These are phyloP conservation scores for Cystobasidium ongulense DNA, from an alignment of 768 basidiomycete species.

Conservation along the genomic window DNA sequence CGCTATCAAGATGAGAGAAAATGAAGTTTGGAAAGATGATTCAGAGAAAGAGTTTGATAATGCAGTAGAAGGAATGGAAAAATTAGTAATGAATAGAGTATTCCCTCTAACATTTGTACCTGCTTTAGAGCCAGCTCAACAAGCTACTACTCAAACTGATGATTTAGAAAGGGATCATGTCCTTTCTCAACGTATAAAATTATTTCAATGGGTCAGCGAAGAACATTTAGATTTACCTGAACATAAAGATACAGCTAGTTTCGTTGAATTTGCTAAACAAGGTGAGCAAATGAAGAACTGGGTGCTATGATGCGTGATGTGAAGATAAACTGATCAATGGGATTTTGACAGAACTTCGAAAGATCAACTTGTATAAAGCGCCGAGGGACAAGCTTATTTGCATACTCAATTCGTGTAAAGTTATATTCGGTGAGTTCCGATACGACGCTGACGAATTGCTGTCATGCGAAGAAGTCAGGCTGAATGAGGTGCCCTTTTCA, in stretches of 20 bases:
- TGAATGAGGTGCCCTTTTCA: background rate
- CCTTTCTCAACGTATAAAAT: constrained; percentile 72
- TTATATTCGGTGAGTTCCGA: constrained; percentile 67
- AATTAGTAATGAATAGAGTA: constrained; percentile 94
- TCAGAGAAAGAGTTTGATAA: constrained; percentile 84
- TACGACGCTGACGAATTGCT: background rate
- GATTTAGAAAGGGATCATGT: constrained; percentile 95
- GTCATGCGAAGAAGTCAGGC: background rate
- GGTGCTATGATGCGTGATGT: background rate
- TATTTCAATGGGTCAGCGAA: constrained; percentile 85
- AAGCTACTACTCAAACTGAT: constrained; percentile 58
- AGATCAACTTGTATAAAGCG: constrained; percentile 98
- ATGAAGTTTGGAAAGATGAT: constrained; percentile 66
- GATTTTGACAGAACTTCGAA: constrained; percentile 60
- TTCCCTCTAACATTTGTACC: constrained; percentile 95
- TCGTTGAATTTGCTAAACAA: constrained; percentile 68
- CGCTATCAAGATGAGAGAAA: constrained; percentile 70
- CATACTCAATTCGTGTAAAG: constrained; percentile 94
- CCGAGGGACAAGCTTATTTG: constrained; percentile 97
- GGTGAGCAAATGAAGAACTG: constrained; percentile 41
- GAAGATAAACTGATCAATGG: constrained; percentile 31
- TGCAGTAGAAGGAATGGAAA: constrained; percentile 98
- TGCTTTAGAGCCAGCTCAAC: constrained; percentile 55
- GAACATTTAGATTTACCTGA: constrained; percentile 77
- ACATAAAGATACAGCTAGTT: constrained; percentile 13